Percentiles rank a stretch among this genome's conserved stretches.
Evolutionary conservation across 1,139 yeast genomes (phyloP).

Genomic region (Geotrichum reessii): DNA sequence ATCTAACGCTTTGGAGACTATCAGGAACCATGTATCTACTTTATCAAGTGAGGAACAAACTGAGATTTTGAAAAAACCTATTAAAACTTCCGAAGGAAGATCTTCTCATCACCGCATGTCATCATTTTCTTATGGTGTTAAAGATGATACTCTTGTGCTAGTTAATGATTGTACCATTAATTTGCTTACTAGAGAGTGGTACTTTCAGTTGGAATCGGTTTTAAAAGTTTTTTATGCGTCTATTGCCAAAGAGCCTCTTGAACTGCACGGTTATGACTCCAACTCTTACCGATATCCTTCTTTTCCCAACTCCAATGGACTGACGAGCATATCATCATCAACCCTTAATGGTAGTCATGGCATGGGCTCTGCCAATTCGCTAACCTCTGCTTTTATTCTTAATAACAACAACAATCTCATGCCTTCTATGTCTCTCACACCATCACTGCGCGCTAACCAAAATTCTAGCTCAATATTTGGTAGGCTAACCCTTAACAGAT

Average conservation of each 20-base stretch:
- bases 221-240: constrained; percentile 29
- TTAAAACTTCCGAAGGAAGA: neutral
- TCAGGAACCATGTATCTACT: constrained; percentile 17
- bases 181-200: constrained; percentile 29
- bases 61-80: neutral
- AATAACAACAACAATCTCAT: constrained; percentile 1
- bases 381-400: constrained; percentile 3
- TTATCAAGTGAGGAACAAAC: neutral
- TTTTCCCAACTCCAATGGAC: neutral
- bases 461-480: constrained; percentile 13
- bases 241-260: constrained; percentile 29
- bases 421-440: constrained; percentile 19
- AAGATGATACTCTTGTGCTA: constrained; percentile 24
- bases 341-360: constrained; percentile 1
- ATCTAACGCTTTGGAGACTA: constrained; percentile 30
- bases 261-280: constrained; percentile 24
- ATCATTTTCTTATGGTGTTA: constrained; percentile 15
- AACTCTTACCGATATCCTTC: neutral
- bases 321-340: constrained; percentile 5
- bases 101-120: constrained; percentile 15
- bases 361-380: constrained; percentile 11
- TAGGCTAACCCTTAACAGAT: constrained; percentile 8
- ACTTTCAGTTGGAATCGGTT: constrained; percentile 28
- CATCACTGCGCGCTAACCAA: constrained; percentile 10
- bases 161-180: constrained; percentile 24